These are phyloP conservation scores for Fusarium sp. DNA, from an alignment of 2,329 filamentous ascomycete genomes.

Conservation along the genomic window DNA sequence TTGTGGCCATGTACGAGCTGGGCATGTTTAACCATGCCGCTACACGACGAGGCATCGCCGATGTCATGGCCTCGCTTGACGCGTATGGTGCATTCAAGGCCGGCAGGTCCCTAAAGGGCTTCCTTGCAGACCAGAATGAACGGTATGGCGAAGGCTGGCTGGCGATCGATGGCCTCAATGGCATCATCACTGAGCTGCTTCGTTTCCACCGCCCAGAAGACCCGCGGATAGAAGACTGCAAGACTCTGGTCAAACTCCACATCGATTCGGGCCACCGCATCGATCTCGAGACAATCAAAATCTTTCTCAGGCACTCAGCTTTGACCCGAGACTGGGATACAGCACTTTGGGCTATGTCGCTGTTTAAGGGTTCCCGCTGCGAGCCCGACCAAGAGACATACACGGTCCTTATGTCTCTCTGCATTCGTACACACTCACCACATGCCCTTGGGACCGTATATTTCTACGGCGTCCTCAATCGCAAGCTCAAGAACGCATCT, in stretches of 20 bases:
- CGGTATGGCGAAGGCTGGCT: slow-evolving; percentile 66
- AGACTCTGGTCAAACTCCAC: slow-evolving; percentile 47
- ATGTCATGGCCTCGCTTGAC: slow-evolving; percentile 61
- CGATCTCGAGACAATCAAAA: slow-evolving; percentile 55
- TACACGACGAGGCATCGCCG: slow-evolving; percentile 57
- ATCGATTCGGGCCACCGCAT: slow-evolving; percentile 45
- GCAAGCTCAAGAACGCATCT: slow-evolving; percentile 47
- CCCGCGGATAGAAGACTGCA: slow-evolving; percentile 47
- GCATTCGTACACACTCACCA: slow-evolving; percentile 51
- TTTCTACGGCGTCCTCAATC: slow-evolving; percentile 53
- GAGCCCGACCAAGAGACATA: slow-evolving; percentile 54
- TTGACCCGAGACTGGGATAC: slow-evolving; percentile 50
- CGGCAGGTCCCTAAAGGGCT: slow-evolving; percentile 53
- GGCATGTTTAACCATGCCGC: slow-evolving; percentile 59
- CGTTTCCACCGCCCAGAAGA: slow-evolving; percentile 53
- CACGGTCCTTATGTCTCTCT: slow-evolving; percentile 57
- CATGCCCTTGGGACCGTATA: slow-evolving; percentile 51
- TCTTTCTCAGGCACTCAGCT: slow-evolving; percentile 54
- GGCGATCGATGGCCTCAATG: slow-evolving; percentile 54
- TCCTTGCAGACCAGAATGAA: slow-evolving; percentile 58
- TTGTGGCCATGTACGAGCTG: slow-evolving; percentile 63
- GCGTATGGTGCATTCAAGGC: slow-evolving; percentile 58
- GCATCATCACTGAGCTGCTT: slow-evolving; percentile 61
- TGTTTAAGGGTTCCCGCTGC: slow-evolving; percentile 37
- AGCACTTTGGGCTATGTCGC: slow-evolving; percentile 51